These are phyloP conservation scores for Diaporthe vexans DNA, from an alignment of 2,329 filamentous ascomycete genomes.

Conservation along the genomic window DNA sequence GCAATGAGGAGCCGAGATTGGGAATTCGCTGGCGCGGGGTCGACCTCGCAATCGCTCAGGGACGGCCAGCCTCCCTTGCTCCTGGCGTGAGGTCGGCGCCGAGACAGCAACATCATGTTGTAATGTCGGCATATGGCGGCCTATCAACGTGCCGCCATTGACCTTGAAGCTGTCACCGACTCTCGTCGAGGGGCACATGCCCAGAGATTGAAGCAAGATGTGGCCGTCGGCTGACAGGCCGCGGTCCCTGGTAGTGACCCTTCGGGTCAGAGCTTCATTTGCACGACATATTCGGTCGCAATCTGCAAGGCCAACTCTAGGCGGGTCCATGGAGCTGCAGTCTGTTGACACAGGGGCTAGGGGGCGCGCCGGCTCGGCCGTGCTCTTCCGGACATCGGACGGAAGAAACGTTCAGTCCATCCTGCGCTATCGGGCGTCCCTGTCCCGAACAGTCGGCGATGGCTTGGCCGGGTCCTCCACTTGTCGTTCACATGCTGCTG, in stretches of 20 bases:
- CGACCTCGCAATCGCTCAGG: slow-evolving; percentile 4
- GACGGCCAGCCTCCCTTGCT: slow-evolving; percentile 30
- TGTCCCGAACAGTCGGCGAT: slow-evolving; percentile 18
- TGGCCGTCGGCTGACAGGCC: slow-evolving; percentile 23
- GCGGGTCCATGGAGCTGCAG: slow-evolving; percentile 7
- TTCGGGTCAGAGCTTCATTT: slow-evolving; percentile 16
- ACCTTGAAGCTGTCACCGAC: slow-evolving; percentile 23
- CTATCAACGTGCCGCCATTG: slow-evolving; percentile 21
- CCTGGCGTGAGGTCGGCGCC: background rate
- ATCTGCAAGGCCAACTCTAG: slow-evolving; percentile 13
- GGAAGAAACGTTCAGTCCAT: slow-evolving; percentile 8
- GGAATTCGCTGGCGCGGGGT: slow-evolving; percentile 19
- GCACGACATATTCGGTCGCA: slow-evolving; percentile 30
- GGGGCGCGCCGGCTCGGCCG: slow-evolving; percentile 25
- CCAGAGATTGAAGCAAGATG: slow-evolving; percentile 17
- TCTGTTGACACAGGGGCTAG: background rate
- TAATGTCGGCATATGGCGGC: slow-evolving; percentile 26
- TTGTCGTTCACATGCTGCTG: background rate
- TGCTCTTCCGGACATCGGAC: slow-evolving; percentile 31
- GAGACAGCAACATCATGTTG: slow-evolving; percentile 23
- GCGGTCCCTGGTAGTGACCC: slow-evolving; percentile 11
- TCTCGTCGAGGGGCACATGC: slow-evolving; percentile 11
- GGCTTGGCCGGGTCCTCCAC: background rate
- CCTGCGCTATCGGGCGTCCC: slow-evolving; percentile 10
- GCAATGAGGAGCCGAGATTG: slow-evolving; percentile 34